phyloP scores from a whole-genome alignment of 148 eudicot genomes.

The Simmondsia chinensis region DNA sequence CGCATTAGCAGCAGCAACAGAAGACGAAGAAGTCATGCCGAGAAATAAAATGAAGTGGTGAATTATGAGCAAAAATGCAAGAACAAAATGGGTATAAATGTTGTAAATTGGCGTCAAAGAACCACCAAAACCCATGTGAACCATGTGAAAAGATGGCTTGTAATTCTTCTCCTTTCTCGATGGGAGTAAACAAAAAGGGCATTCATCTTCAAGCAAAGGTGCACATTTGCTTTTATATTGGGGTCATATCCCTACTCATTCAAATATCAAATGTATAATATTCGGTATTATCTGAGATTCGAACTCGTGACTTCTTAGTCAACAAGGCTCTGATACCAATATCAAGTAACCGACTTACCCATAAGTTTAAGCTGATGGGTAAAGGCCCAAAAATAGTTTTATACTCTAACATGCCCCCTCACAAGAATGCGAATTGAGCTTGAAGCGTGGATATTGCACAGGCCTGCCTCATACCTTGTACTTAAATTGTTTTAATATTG shows the following conservation, averaged over 20 bases:
- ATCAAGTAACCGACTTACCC: too few relatives aligned
- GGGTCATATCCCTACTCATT: neutral
- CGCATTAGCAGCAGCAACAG: neutral
- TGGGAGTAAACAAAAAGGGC: slow-evolving; percentile 19
- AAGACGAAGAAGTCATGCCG: slow-evolving; percentile 10
- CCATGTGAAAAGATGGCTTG: slow-evolving; percentile 18
- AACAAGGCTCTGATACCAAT: too few relatives aligned
- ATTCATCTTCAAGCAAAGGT: slow-evolving; percentile 16
- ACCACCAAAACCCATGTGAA: slow-evolving; percentile 14
- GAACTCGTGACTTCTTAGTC: too few relatives aligned
- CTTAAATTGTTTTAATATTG: too few relatives aligned
- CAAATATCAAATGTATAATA: neutral
- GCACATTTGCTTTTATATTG: neutral
- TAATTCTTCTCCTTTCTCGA: slow-evolving; percentile 11
- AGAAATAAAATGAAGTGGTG: slow-evolving; percentile 9
- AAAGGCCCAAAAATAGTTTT: too few relatives aligned
- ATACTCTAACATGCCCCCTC: too few relatives aligned
- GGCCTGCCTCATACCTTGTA: too few relatives aligned
- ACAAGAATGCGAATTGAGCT: too few relatives aligned
- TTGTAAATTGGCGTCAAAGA: slow-evolving; percentile 7
- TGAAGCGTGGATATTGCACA: too few relatives aligned
- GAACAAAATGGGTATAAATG: neutral
- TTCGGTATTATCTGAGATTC: too few relatives aligned
- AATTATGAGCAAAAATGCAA: slow-evolving; percentile 5
- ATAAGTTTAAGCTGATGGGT: too few relatives aligned